phyloP scores from a whole-genome alignment of 176 grass and related monocot species.

The Chrysopogon serrulatus region DNA sequence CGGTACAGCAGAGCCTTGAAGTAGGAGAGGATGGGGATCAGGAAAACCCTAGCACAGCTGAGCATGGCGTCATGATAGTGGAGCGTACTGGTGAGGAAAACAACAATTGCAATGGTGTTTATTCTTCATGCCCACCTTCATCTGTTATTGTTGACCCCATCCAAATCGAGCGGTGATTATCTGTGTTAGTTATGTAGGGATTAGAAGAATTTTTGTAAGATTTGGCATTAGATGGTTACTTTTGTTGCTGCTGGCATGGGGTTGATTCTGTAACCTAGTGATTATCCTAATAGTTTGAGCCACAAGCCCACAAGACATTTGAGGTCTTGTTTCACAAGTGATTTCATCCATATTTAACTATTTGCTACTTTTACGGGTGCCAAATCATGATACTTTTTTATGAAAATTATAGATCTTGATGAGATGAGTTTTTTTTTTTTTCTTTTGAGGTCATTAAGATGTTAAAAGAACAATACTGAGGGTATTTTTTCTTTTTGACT shows the following conservation, averaged over 20 bases:
- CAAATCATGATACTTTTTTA: no score
- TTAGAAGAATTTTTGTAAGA: not conserved
- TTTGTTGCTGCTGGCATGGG: not conserved
- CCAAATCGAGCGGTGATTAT: not conserved
- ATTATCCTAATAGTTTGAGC: not conserved
- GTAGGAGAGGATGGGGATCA: slow-evolving; percentile 12
- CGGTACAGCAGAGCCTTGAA: not conserved
- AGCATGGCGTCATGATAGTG: not conserved
- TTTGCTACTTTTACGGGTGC: no score
- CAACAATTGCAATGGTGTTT: not conserved
- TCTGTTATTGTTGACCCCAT: not conserved
- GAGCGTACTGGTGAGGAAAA: not conserved
- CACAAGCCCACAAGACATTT: no score
- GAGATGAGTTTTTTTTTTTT: no score
- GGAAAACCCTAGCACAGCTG: slow-evolving; percentile 11
- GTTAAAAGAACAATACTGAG: no score
- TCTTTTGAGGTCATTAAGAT: no score
- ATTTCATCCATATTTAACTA: no score
- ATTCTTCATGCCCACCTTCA: not conserved
- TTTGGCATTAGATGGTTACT: not conserved
- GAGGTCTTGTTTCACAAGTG: no score
- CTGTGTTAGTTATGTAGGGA: not conserved
- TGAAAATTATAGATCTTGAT: no score
- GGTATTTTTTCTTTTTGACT: no score
- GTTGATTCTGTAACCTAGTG: not conserved